Evolutionary conservation across 2,329 filamentous ascomycete species (phyloP).

Genomic region (Aspergillus sp.): DNA sequence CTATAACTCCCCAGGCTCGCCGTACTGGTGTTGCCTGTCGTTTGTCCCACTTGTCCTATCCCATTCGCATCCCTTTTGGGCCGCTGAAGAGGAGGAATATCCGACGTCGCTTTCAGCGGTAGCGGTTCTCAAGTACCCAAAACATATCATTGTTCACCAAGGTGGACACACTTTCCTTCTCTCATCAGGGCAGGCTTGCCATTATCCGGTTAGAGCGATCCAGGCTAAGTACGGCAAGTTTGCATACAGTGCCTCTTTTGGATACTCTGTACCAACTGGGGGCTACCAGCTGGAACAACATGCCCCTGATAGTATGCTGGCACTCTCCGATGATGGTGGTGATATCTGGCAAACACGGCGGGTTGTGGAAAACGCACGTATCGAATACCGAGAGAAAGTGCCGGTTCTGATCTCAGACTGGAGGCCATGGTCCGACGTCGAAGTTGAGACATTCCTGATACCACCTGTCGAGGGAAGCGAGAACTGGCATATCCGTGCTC

Average conservation of each 20-base stretch:
- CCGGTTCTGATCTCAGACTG: constrained; percentile 68
- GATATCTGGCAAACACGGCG: constrained; percentile 78
- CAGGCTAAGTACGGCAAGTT: constrained; percentile 81
- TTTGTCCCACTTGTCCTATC: constrained; percentile 73
- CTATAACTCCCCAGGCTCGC: constrained; percentile 72
- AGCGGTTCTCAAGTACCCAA: constrained; percentile 64
- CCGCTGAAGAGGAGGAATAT: constrained; percentile 62
- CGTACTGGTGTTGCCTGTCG: constrained; percentile 78
- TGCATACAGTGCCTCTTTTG: constrained; percentile 73
- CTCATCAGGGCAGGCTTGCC: constrained; percentile 75
- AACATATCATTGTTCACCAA: constrained; percentile 69
- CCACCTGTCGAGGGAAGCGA: constrained; percentile 32
- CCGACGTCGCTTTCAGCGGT: constrained; percentile 59
- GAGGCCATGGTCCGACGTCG: constrained; percentile 65
- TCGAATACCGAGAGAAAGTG: constrained; percentile 55
- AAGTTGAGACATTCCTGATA: constrained; percentile 38
- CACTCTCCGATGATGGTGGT: constrained; percentile 72
- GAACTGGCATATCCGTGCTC: constrained; percentile 43
- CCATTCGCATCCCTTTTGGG: constrained; percentile 72
- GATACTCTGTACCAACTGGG: constrained; percentile 74
- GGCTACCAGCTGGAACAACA: constrained; percentile 75
- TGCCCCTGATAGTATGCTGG: constrained; percentile 72
- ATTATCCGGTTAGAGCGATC: constrained; percentile 77
- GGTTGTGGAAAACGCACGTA: constrained; percentile 62
- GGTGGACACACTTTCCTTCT: constrained; percentile 76